Evolutionary conservation across 2,329 filamentous ascomycete species (phyloP).

Genomic region (Arthrobotrys conoides): DNA sequence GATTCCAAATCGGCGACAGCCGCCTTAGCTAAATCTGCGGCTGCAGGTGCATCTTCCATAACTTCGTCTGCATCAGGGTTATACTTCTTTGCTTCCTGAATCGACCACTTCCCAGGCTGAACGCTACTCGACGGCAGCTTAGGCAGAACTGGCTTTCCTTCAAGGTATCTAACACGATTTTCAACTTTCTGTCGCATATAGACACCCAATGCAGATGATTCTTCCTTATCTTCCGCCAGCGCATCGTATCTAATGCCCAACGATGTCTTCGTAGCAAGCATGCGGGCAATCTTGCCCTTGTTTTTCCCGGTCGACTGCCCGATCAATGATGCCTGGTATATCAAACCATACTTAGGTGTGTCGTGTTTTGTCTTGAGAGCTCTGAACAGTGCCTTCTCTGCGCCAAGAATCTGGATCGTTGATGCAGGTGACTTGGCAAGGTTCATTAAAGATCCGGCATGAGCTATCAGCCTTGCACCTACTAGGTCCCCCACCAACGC

Average conservation of each 20-base stretch:
- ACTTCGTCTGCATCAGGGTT: slow-evolving; percentile 94
- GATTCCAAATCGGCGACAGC: slow-evolving; percentile 70
- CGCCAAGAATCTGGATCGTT: slow-evolving; percentile 97
- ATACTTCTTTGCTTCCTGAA: slow-evolving; percentile 95
- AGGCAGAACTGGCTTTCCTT: slow-evolving; percentile 88
- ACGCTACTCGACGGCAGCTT: slow-evolving; percentile 82
- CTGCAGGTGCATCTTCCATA: slow-evolving; percentile 76
- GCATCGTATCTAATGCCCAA: slow-evolving; percentile 94
- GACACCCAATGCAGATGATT: slow-evolving; percentile 85
- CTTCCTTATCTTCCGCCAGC: slow-evolving; percentile 88
- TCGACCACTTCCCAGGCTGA: slow-evolving; percentile 84
- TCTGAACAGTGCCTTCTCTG: slow-evolving; percentile 98
- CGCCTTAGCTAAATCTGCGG: slow-evolving; percentile 68
- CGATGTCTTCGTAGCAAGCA: slow-evolving; percentile 92
- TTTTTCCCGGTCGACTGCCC: slow-evolving; percentile 98
- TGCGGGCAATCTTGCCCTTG: slow-evolving; percentile 99
- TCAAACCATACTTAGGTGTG: slow-evolving; percentile 97
- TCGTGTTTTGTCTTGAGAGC: slow-evolving; percentile 99
- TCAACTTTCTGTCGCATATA: slow-evolving; percentile 80
- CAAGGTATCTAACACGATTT: slow-evolving; percentile 80
- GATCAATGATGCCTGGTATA: slow-evolving; percentile 92
- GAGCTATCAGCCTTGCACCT: slow-evolving; percentile 92
- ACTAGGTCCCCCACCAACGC: slow-evolving; percentile 93
- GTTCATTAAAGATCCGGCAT: slow-evolving; percentile 93
- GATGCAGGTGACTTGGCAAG: slow-evolving; percentile 94